These are phyloP conservation scores for Ottelia alismoides DNA, from an alignment of 106 monocot species.

Conservation along the genomic window DNA sequence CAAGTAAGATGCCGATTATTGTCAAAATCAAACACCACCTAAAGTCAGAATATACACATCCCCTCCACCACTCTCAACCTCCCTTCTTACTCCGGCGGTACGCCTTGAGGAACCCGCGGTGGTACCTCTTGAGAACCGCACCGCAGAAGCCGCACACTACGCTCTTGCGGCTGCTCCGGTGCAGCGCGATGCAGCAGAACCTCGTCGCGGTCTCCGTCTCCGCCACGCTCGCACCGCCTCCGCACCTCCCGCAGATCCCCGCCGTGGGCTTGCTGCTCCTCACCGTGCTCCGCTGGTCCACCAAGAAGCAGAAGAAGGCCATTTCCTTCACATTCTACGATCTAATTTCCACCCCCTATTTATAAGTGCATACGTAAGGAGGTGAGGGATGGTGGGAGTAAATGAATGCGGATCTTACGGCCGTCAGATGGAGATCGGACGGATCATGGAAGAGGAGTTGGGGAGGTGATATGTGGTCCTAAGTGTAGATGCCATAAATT, in stretches of 20 bases:
- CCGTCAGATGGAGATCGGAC: too few relatives aligned
- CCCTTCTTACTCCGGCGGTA: too few relatives aligned
- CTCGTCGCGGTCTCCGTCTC: slow-evolving; percentile 83
- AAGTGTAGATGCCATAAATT: too few relatives aligned
- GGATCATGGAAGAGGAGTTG: too few relatives aligned
- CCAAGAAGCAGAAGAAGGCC: slow-evolving; percentile 92
- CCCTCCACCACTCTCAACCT: too few relatives aligned
- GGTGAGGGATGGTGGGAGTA: too few relatives aligned
- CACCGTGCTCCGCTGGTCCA: slow-evolving; percentile 61
- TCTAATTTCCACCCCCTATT: background rate
- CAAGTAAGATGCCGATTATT: too few relatives aligned
- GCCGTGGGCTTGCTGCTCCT: slow-evolving; percentile 53
- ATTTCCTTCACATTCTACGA: slow-evolving; percentile 10
- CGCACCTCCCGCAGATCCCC: slow-evolving; percentile 86
- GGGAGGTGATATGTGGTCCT: too few relatives aligned
- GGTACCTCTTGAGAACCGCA: slow-evolving; percentile 70
- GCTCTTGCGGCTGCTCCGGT: slow-evolving; percentile 62
- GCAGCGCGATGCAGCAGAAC: slow-evolving; percentile 70
- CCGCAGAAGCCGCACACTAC: slow-evolving; percentile 95
- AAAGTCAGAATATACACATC: too few relatives aligned
- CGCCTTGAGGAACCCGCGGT: slow-evolving; percentile 1
- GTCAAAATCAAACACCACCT: too few relatives aligned
- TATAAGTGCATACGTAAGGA: too few relatives aligned
- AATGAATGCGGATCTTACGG: too few relatives aligned
- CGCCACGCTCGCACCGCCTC: slow-evolving; percentile 75